Conservation (phyloP, 495 filamentous ascomycete genomes). For the Aspergillus sclerotioniger region DNA sequence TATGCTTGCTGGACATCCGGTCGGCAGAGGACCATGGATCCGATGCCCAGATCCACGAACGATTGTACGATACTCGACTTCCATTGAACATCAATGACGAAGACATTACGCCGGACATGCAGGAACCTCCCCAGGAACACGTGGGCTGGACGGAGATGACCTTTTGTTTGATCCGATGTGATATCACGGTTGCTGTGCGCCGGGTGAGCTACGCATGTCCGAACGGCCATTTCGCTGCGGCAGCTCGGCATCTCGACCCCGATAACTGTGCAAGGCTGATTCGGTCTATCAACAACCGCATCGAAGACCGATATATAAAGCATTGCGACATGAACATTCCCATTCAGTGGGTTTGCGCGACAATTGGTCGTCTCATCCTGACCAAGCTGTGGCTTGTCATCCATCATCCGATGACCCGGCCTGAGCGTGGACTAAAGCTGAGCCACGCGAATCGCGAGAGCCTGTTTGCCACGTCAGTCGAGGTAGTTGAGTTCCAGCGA, state of each 20-base stretch:
- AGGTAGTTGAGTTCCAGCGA: slow-evolving; percentile 72
- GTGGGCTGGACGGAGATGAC: slow-evolving; percentile 74
- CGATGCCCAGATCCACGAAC: slow-evolving; percentile 68
- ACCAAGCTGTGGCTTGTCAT: slow-evolving; percentile 66
- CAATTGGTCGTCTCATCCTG: slow-evolving; percentile 64
- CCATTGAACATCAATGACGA: slow-evolving; percentile 78
- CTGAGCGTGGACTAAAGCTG: slow-evolving; percentile 30
- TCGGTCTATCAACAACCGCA: slow-evolving; percentile 54
- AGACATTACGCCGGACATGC: slow-evolving; percentile 67
- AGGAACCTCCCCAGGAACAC: slow-evolving; percentile 55
- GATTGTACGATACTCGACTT: slow-evolving; percentile 69
- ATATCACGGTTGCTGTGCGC: slow-evolving; percentile 51
- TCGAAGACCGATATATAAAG: slow-evolving; percentile 62
- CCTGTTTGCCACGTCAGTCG: slow-evolving; percentile 71
- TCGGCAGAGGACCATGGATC: slow-evolving; percentile 84
- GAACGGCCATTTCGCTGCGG: slow-evolving; percentile 21
- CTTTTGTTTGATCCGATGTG: slow-evolving; percentile 69
- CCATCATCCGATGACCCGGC: slow-evolving; percentile 57
- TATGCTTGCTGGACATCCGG: slow-evolving; percentile 72
- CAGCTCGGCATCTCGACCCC: slow-evolving; percentile 18
- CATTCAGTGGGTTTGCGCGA: slow-evolving; percentile 68
- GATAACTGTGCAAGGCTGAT: slow-evolving; percentile 65
- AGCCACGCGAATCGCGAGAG: slow-evolving; percentile 63
- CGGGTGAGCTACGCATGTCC: slow-evolving; percentile 38
- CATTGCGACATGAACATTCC: slow-evolving; percentile 60